phyloP scores from a whole-genome alignment of 2,329 filamentous ascomycete species.

The Fusarium sp. region DNA sequence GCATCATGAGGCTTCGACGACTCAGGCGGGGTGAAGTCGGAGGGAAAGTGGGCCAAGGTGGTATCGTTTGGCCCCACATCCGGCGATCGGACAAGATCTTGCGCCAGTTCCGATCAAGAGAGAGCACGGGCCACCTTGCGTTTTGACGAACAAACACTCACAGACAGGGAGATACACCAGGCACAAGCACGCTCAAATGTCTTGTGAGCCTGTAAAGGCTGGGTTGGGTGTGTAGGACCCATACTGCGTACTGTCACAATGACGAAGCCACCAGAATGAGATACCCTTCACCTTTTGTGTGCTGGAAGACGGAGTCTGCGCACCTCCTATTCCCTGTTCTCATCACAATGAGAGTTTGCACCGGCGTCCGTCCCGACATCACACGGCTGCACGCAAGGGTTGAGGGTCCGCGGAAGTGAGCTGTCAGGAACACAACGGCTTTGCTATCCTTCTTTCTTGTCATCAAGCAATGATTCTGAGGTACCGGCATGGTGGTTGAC shows the following conservation, averaged over 20 bases:
- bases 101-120: slow-evolving; percentile 31
- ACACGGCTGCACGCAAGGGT: background rate
- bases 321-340: background rate
- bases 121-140: slow-evolving; percentile 35
- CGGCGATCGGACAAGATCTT: slow-evolving; percentile 40
- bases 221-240: background rate
- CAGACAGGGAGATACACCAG: background rate
- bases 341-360: background rate
- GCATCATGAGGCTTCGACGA: slow-evolving; percentile 18
- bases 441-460: background rate
- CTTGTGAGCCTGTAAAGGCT: background rate
- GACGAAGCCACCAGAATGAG: background rate
- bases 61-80: slow-evolving; percentile 21
- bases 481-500: background rate
- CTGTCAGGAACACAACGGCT: background rate
- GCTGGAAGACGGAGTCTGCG: background rate
- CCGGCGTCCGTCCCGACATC: background rate
- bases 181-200: background rate
- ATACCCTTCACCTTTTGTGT: background rate
- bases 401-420: background rate
- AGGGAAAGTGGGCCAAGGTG: slow-evolving; percentile 6
- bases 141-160: slow-evolving; percentile 7
- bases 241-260: background rate
- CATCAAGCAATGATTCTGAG: background rate
- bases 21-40: slow-evolving; percentile 16